Evolutionary conservation across 2,329 filamentous ascomycete genomes (phyloP).

Genomic region (Tolypocladium guangdongense): DNA sequence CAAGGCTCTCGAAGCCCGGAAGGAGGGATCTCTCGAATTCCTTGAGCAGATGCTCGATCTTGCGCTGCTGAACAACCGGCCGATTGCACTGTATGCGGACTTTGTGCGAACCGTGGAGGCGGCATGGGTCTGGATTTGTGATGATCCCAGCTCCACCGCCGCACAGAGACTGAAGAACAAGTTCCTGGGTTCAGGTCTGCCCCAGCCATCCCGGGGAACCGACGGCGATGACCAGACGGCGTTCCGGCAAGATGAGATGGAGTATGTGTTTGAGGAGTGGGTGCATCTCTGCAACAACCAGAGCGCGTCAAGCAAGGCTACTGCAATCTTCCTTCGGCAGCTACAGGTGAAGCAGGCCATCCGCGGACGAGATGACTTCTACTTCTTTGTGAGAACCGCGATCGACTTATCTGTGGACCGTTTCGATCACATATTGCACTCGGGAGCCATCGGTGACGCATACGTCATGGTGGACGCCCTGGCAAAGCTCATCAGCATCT

Average conservation of each 20-base stretch:
- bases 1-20: slow-evolving; percentile 59
- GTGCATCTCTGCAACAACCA: slow-evolving; percentile 68
- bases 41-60: slow-evolving; percentile 71
- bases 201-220: slow-evolving; percentile 29
- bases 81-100: slow-evolving; percentile 71
- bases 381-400: slow-evolving; percentile 68
- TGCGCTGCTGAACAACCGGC: slow-evolving; percentile 66
- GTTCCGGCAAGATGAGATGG: slow-evolving; percentile 69
- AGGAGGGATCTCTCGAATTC: slow-evolving; percentile 64
- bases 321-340: slow-evolving; percentile 72
- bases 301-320: slow-evolving; percentile 61
- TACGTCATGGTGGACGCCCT: slow-evolving; percentile 66
- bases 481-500: slow-evolving; percentile 64
- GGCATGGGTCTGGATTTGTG: slow-evolving; percentile 69
- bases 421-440: slow-evolving; percentile 61
- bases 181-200: slow-evolving; percentile 31
- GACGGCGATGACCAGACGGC: slow-evolving; percentile 40
- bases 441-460: slow-evolving; percentile 45
- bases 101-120: slow-evolving; percentile 75
- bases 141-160: slow-evolving; percentile 53
- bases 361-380: slow-evolving; percentile 62
- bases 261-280: slow-evolving; percentile 97
- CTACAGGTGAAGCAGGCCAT: slow-evolving; percentile 66
- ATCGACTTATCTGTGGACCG: slow-evolving; percentile 70
- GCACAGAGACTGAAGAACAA: slow-evolving; percentile 63